These are phyloP conservation scores for Apiotrichum veenhuisii DNA, from an alignment of 1,284 basidiomycete genomes.

Conservation along the genomic window DNA sequence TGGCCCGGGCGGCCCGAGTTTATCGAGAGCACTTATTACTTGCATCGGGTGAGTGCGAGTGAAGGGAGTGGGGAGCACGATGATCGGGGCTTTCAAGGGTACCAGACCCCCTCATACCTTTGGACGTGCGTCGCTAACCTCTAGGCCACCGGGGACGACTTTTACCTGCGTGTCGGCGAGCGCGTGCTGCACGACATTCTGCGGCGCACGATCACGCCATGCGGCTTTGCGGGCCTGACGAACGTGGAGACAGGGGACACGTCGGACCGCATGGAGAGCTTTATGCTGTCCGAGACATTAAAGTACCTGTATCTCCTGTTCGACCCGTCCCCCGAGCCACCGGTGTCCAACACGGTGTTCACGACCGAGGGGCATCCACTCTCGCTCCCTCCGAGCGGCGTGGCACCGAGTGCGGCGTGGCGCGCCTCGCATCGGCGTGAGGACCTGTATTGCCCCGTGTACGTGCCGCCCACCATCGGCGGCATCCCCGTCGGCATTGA, in stretches of 20 bases:
- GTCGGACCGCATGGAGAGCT: slow-evolving; percentile 91
- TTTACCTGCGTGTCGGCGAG: slow-evolving; percentile 86
- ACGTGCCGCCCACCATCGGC: slow-evolving; percentile 52
- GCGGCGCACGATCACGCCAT: slow-evolving; percentile 69
- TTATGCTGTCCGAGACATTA: slow-evolving; percentile 81
- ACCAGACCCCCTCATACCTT: too few relatives aligned
- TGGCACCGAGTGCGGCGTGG: slow-evolving; percentile 56
- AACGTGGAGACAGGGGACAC: slow-evolving; percentile 69
- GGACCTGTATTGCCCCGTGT: slow-evolving; percentile 67
- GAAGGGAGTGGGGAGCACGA: too few relatives aligned
- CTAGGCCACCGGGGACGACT: slow-evolving; percentile 83
- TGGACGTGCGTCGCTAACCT: not conserved
- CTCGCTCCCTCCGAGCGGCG: slow-evolving; percentile 57
- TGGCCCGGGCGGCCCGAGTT: slow-evolving; percentile 86
- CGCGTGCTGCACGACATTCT: slow-evolving; percentile 72
- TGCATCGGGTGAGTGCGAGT: slow-evolving; percentile 70
- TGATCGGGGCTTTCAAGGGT: not conserved
- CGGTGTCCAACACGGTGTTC: slow-evolving; percentile 60
- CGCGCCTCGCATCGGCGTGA: slow-evolving; percentile 56
- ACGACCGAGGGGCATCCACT: slow-evolving; percentile 93
- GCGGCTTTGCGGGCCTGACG: slow-evolving; percentile 75
- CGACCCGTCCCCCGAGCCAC: slow-evolving; percentile 81
- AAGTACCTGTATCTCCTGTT: slow-evolving; percentile 93
- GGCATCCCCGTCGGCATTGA: slow-evolving; percentile 66
- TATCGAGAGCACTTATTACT: slow-evolving; percentile 88